These are phyloP conservation scores for Linum tenue DNA, from an alignment of 345 rosid genomes.

Conservation along the genomic window DNA sequence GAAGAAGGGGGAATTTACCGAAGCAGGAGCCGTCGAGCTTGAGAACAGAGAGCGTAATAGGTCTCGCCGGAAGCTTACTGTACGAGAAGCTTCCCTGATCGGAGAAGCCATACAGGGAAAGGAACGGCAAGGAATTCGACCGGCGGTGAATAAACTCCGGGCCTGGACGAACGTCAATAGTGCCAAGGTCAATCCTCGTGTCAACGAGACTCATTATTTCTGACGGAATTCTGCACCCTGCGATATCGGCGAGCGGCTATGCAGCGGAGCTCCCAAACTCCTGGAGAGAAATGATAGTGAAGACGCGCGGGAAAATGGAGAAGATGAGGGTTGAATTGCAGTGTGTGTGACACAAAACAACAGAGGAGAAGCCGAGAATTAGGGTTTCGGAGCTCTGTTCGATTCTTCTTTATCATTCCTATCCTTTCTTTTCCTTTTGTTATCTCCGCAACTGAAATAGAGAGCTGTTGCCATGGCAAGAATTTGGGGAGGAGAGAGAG, in stretches of 20 bases:
- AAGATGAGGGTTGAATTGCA: background rate
- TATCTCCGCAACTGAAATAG: background rate
- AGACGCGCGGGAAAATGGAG: background rate
- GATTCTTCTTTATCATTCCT: too few relatives aligned
- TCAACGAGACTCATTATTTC: background rate
- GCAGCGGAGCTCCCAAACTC: background rate
- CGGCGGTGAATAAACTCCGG: background rate
- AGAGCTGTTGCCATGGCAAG: background rate
- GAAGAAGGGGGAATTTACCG: slow-evolving; percentile 30
- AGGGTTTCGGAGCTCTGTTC: background rate
- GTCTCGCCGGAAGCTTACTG: slow-evolving; percentile 52
- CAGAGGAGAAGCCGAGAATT: background rate
- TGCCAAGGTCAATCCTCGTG: background rate
- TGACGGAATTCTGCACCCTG: background rate
- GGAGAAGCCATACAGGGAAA: slow-evolving; percentile 34
- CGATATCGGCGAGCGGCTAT: background rate
- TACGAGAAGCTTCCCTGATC: slow-evolving; percentile 35
- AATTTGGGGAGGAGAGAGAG: background rate
- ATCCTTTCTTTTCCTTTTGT: background rate
- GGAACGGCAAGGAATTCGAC: slow-evolving; percentile 17
- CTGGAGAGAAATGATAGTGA: background rate
- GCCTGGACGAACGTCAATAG: background rate
- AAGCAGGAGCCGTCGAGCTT: slow-evolving; percentile 79
- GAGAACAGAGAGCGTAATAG: slow-evolving; percentile 63
- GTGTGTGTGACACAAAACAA: background rate